Conservation (phyloP, 2,329 filamentous ascomycete species). For the Colletotrichum neosansevieriae region DNA sequence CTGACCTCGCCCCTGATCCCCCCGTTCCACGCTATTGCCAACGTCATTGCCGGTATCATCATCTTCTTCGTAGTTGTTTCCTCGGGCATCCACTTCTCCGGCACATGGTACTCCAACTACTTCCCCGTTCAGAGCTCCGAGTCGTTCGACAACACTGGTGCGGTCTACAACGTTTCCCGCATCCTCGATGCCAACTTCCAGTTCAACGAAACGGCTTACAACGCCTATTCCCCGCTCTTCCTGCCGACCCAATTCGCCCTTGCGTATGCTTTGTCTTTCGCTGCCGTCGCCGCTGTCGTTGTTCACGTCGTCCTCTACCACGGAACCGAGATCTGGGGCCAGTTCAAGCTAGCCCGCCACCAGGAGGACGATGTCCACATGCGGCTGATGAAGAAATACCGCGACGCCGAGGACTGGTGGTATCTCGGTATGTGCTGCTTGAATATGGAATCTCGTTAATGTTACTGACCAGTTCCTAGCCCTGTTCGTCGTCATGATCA, state of each 20-base stretch:
- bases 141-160: slow-evolving; percentile 74
- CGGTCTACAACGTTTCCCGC: slow-evolving; percentile 69
- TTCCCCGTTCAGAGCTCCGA: slow-evolving; percentile 71
- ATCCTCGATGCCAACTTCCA: slow-evolving; percentile 67
- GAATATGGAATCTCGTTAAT: not conserved
- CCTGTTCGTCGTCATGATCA: slow-evolving; percentile 66
- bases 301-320: slow-evolving; percentile 69
- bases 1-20: slow-evolving; percentile 68
- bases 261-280: slow-evolving; percentile 74
- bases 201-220: slow-evolving; percentile 72
- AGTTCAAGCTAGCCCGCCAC: slow-evolving; percentile 65
- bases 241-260: slow-evolving; percentile 72
- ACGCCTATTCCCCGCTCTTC: slow-evolving; percentile 74
- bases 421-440: slow-evolving; percentile 59
- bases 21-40: slow-evolving; percentile 71
- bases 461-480: slow-evolving; percentile 43
- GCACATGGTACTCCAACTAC: slow-evolving; percentile 69
- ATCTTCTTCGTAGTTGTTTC: slow-evolving; percentile 67
- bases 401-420: slow-evolving; percentile 71
- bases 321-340: slow-evolving; percentile 65
- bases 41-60: slow-evolving; percentile 67
- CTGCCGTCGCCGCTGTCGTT: slow-evolving; percentile 72
- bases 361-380: slow-evolving; percentile 71
- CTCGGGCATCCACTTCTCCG: slow-evolving; percentile 69
- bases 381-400: slow-evolving; percentile 72